Evolutionary conservation across 495 filamentous ascomycete species (phyloP).

Genomic region (Neurospora africana): DNA sequence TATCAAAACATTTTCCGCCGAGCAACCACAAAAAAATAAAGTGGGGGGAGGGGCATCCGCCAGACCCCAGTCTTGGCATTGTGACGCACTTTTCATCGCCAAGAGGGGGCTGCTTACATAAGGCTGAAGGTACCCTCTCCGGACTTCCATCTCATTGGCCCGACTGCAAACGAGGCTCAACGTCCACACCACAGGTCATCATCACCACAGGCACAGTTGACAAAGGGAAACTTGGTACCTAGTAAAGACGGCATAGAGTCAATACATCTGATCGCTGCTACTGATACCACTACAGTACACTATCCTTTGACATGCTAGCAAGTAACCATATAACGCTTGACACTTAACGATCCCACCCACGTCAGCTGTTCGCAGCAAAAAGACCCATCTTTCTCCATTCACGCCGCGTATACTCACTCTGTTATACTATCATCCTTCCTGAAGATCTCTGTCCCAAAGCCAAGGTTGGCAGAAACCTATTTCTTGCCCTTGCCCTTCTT

Average conservation of each 20-base stretch:
- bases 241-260: background rate
- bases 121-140: too few relatives aligned
- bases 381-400: background rate
- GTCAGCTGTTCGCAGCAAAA: background rate
- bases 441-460: background rate
- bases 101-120: constrained; percentile 6
- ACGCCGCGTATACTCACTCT: background rate
- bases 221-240: background rate
- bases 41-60: constrained; percentile 24
- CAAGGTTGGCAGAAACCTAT: constrained; percentile 4
- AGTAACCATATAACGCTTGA: background rate
- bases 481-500: constrained; percentile 77
- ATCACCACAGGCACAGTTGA: background rate
- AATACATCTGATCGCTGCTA: background rate
- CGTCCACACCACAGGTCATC: background rate
- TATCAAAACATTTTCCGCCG: background rate
- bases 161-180: background rate
- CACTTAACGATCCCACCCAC: background rate
- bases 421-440: background rate
- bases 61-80: background rate
- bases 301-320: background rate
- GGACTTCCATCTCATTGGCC: too few relatives aligned
- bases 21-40: constrained; percentile 6
- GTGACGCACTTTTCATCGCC: background rate
- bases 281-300: background rate